Evolutionary conservation across 2,329 filamentous ascomycete species (phyloP).

Genomic region (Microdochium trichocladiopsis): DNA sequence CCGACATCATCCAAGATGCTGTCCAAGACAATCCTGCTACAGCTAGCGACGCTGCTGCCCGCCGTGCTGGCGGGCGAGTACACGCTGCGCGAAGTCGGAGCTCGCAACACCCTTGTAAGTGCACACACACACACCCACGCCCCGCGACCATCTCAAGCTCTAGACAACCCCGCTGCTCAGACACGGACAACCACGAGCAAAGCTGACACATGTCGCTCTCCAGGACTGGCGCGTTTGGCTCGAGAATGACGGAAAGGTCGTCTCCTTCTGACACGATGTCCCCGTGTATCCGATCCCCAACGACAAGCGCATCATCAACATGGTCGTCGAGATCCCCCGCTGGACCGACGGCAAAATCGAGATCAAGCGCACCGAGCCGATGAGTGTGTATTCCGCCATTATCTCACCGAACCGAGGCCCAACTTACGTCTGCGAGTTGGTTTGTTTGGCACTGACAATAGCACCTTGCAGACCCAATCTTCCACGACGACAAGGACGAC

Average conservation of each 20-base stretch:
- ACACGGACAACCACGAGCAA: no score
- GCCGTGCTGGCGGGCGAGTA: background rate
- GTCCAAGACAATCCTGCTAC: background rate
- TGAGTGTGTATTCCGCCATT: constrained; percentile 23
- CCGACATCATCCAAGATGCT: background rate
- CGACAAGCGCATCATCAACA: constrained; percentile 26
- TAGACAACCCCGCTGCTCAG: background rate
- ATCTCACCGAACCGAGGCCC: no score
- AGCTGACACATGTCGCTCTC: background rate
- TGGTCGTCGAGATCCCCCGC: constrained; percentile 32
- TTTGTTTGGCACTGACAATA: background rate
- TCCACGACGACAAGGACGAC: constrained; percentile 24
- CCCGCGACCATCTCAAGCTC: background rate
- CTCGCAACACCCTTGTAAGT: background rate
- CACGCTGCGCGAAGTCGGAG: background rate
- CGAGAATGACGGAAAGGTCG: constrained; percentile 27
- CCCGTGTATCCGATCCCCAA: constrained; percentile 27
- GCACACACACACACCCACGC: background rate
- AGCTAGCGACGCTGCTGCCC: background rate
- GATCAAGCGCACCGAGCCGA: constrained; percentile 25
- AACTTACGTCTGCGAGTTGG: no score
- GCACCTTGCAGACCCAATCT: constrained; percentile 22
- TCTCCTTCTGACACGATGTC: constrained; percentile 34
- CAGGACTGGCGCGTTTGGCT: constrained; percentile 34
- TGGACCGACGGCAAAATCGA: constrained; percentile 22